A percentile compares a stretch with the other conserved stretches of the same genome.
Conservation (phyloP, 345 rosid species). For the Sapria himalayana region DNA sequence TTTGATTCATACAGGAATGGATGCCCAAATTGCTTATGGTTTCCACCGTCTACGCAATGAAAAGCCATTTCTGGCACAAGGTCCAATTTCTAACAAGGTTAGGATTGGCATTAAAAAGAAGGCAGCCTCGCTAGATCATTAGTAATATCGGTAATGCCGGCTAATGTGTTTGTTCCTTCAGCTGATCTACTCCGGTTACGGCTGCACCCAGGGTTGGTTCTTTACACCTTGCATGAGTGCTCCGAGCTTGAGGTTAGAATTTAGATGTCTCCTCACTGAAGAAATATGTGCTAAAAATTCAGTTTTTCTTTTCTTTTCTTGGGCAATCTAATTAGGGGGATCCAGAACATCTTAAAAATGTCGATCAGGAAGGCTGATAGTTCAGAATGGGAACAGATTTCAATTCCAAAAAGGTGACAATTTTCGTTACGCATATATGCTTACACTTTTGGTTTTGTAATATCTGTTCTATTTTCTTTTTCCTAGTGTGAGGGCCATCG, state of each 20-base stretch:
- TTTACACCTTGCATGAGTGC: slow-evolving; percentile 72
- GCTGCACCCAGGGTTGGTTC: slow-evolving; percentile 95
- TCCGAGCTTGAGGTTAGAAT: slow-evolving; percentile 88
- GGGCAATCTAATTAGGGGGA: slow-evolving; percentile 48
- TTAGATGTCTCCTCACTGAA: slow-evolving; percentile 12
- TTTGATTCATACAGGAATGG: slow-evolving; percentile 58
- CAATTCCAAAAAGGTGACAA: slow-evolving; percentile 73
- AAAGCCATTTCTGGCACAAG: slow-evolving; percentile 85
- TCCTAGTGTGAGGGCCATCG: slow-evolving; percentile 78
- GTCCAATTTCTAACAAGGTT: slow-evolving; percentile 93
- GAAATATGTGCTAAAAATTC: neutral
- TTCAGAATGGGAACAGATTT: slow-evolving; percentile 77
- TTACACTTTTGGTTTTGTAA: no score
- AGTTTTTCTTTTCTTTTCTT: neutral
- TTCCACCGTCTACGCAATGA: slow-evolving; percentile 89
- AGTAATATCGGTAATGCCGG: no score
- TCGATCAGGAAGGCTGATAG: slow-evolving; percentile 55
- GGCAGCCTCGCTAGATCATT: no score
- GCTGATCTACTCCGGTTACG: slow-evolving; percentile 83
- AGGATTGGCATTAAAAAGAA: no score
- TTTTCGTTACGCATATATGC: neutral
- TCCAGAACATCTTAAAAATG: slow-evolving; percentile 65
- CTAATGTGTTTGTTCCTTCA: slow-evolving; percentile 16
- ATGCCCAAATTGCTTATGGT: slow-evolving; percentile 93
- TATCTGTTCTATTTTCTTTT: slow-evolving; percentile 4